Conservation (phyloP, 345 rosid species). For the Sisymbrium irio region DNA sequence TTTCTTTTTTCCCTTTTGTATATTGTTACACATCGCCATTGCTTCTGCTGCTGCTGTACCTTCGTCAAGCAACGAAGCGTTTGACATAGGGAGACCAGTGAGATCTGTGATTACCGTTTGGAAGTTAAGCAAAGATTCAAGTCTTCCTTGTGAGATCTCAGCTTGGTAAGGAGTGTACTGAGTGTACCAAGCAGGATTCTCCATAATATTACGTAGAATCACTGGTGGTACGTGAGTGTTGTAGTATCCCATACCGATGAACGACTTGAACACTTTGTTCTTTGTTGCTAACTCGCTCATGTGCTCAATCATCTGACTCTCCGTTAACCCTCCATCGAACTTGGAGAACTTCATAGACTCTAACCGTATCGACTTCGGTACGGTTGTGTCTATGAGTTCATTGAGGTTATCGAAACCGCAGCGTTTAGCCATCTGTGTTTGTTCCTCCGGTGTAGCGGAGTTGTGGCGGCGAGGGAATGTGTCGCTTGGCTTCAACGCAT, state of each 20-base stretch:
- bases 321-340: conserved; percentile 76
- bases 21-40: conserved; percentile 92
- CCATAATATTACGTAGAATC: conserved; percentile 84
- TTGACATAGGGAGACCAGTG: conserved; percentile 84
- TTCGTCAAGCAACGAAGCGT: conserved; percentile 91
- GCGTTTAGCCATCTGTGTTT: conserved; percentile 57
- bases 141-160: conserved; percentile 88
- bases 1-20: conserved; percentile 79
- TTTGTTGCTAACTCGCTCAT: conserved; percentile 67
- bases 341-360: conserved; percentile 74
- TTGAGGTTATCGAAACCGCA: conserved; percentile 67
- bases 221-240: conserved; percentile 79
- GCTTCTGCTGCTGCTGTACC: conserved; percentile 97
- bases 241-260: conserved; percentile 88
- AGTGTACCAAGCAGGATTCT: conserved; percentile 96
- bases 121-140: conserved; percentile 78
- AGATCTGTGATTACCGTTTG: conserved; percentile 85
- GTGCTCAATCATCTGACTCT: conserved; percentile 77
- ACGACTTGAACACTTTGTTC: conserved; percentile 73
- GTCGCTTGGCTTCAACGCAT: conserved; percentile 65
- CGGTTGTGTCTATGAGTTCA: conserved; percentile 68
- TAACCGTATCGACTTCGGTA: conserved; percentile 78
- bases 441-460: conserved; percentile 80
- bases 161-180: conserved; percentile 95
- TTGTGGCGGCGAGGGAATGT: conserved; percentile 84